Percentiles rank a stretch among this genome's conserved stretches.
Evolutionary conservation across 768 basidiomycete genomes (phyloP).

Genomic region (Boletus subparvulus): DNA sequence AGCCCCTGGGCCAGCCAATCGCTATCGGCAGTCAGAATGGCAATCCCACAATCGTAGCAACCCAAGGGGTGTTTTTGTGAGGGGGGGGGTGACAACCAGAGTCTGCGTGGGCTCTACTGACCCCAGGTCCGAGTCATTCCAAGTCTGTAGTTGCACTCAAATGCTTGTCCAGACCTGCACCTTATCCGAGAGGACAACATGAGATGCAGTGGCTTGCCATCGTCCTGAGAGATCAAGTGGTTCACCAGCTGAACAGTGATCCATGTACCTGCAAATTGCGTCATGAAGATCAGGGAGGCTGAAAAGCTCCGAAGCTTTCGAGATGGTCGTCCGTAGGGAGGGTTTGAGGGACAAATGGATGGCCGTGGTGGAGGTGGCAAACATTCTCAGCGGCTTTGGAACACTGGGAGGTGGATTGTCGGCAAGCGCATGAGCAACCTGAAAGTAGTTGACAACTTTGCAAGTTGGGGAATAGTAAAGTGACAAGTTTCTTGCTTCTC

Average conservation of each 20-base stretch:
- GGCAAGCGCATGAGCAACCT: background rate
- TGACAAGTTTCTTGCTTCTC: background rate
- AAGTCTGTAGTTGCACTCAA: background rate
- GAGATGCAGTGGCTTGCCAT: background rate
- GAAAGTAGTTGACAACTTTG: background rate
- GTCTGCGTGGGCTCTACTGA: background rate
- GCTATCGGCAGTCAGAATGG: background rate
- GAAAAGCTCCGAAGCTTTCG: background rate
- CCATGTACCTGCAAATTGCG: background rate
- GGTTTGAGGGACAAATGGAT: background rate
- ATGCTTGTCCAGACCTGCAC: background rate
- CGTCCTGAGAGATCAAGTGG: background rate
- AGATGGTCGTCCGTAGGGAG: background rate
- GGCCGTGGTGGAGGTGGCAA: background rate
- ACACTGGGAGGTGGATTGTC: background rate
- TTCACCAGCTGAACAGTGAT: background rate
- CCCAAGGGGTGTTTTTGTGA: background rate
- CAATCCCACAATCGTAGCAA: background rate
- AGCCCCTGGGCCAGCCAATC: background rate
- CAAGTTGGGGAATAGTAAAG: background rate
- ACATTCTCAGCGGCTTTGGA: background rate
- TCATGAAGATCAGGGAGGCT: background rate
- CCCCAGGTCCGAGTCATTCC: no score
- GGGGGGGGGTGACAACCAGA: background rate
- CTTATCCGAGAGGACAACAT: background rate